Evolutionary conservation across 2,329 filamentous ascomycete genomes (phyloP).

Genomic region (Penicillium sp.): DNA sequence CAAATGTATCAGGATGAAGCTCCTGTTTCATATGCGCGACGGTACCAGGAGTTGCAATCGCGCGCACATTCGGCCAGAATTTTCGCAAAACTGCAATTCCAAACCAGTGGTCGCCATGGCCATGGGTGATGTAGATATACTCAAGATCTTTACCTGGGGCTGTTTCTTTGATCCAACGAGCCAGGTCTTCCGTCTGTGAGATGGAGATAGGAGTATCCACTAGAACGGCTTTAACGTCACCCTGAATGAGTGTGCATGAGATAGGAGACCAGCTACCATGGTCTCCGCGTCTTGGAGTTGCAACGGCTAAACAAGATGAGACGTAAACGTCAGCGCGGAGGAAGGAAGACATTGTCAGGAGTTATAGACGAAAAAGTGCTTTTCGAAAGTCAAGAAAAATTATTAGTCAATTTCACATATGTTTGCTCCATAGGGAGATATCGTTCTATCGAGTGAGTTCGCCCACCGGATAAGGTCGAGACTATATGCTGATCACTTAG

Average conservation of each 20-base stretch:
- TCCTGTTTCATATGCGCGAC: constrained; percentile 23
- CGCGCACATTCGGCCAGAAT: constrained; percentile 27
- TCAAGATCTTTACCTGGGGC: constrained; percentile 28
- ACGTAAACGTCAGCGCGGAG: background rate
- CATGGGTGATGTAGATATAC: constrained; percentile 46
- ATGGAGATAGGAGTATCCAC: constrained; percentile 34
- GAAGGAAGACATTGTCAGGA: background rate
- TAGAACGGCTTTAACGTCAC: constrained; percentile 36
- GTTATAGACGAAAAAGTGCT: too few species aligned
- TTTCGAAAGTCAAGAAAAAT: too few species aligned
- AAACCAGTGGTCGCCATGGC: constrained; percentile 47
- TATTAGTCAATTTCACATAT: too few species aligned
- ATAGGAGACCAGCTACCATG: constrained; percentile 7
- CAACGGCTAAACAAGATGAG: background rate
- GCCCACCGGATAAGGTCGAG: too few species aligned
- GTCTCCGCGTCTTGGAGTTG: background rate
- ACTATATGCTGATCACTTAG: too few species aligned
- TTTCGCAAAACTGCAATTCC: constrained; percentile 30
- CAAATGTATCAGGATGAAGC: background rate
- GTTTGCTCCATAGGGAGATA: too few species aligned
- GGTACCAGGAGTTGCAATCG: constrained; percentile 20
- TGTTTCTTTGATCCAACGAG: constrained; percentile 34
- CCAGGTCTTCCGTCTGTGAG: constrained; percentile 31
- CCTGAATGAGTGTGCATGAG: constrained; percentile 26
- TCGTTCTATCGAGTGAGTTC: too few species aligned